These are phyloP conservation scores for Letharia lupina DNA, from an alignment of 495 filamentous ascomycete genomes.

Conservation along the genomic window DNA sequence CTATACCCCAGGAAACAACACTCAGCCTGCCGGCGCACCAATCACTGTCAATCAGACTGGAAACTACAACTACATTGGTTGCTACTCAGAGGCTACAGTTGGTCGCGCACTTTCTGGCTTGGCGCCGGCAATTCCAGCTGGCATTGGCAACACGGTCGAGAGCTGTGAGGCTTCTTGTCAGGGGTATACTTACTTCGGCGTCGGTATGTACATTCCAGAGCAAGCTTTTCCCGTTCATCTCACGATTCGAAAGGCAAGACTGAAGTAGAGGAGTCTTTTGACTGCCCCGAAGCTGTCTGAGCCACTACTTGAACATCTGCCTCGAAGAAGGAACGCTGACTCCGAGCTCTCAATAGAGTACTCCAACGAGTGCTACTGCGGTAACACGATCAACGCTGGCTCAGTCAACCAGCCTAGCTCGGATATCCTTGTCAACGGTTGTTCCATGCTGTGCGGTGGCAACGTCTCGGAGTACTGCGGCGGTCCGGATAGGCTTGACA, in stretches of 20 bases:
- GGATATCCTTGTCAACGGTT: constrained; percentile 21
- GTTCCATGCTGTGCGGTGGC: constrained; percentile 28
- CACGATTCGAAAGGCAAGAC: neutral
- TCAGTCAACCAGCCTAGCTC: constrained; percentile 21
- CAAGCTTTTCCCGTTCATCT: neutral
- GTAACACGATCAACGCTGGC: constrained; percentile 25
- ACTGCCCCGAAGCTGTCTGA: neutral
- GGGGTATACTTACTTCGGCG: neutral
- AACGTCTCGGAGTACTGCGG: constrained; percentile 28
- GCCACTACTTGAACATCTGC: neutral
- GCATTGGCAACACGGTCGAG: neutral
- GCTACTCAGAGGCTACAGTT: neutral
- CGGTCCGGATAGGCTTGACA: neutral
- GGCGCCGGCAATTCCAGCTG: neutral
- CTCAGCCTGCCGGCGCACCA: neutral
- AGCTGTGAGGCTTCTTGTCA: neutral
- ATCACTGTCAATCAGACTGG: neutral
- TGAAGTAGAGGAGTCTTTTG: neutral
- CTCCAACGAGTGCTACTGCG: constrained; percentile 35
- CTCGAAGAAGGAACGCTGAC: neutral
- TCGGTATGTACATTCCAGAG: neutral
- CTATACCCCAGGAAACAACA: neutral
- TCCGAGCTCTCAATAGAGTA: constrained; percentile 32
- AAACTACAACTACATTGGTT: neutral
- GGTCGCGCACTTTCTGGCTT: neutral